phyloP scores from a whole-genome alignment of 2,329 filamentous ascomycete species.

The Hortaea sp. region DNA sequence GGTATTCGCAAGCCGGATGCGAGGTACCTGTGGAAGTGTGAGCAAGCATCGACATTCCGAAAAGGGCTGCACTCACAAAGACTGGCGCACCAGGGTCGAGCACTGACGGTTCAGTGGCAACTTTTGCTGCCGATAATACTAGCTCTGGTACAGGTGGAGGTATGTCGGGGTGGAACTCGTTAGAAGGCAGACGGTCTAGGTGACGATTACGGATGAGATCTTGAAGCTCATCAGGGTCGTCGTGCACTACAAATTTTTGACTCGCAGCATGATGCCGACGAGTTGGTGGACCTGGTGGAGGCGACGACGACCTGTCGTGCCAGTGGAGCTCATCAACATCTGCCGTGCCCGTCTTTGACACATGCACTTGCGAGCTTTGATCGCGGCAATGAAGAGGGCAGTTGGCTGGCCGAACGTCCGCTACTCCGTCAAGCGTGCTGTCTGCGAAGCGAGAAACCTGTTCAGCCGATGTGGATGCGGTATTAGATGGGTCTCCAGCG shows the following conservation, averaged over 20 bases:
- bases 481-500: neutral
- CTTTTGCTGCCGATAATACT: neutral
- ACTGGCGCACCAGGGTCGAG: constrained; percentile 20
- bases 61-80: constrained; percentile 12
- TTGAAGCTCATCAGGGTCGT: neutral
- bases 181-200: neutral
- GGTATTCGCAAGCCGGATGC: constrained; percentile 14
- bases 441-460: neutral
- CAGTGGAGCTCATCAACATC: neutral
- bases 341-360: neutral
- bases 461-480: neutral
- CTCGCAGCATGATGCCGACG: neutral
- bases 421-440: neutral
- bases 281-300: too few relatives aligned
- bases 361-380: neutral
- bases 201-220: neutral
- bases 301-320: too few relatives aligned
- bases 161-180: neutral
- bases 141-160: constrained; percentile 1
- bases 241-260: neutral
- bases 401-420: neutral
- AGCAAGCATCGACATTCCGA: neutral
- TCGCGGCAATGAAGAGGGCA: neutral
- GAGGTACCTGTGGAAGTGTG: constrained; percentile 3
- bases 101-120: constrained; percentile 1